These are phyloP conservation scores for Collybia sp. DNA, from an alignment of 768 basidiomycete genomes.

Conservation along the genomic window DNA sequence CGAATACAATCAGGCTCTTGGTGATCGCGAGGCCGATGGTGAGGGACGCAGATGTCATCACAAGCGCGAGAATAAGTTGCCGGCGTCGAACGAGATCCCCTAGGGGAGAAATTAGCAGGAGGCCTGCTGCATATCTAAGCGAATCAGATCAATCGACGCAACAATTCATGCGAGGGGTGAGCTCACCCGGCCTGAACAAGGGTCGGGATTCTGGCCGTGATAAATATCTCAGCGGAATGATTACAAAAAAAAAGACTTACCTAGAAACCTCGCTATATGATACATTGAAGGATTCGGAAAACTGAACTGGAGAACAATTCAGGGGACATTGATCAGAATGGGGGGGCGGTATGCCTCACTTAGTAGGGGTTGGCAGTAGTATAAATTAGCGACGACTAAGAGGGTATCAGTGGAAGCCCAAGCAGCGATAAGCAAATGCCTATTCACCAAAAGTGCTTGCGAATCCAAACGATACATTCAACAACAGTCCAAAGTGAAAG, in stretches of 20 bases:
- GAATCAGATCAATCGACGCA: too few relatives aligned
- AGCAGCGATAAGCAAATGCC: neutral
- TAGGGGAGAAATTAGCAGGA: slow-evolving; percentile 73
- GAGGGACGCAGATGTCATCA: slow-evolving; percentile 48
- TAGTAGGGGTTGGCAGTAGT: slow-evolving; percentile 79
- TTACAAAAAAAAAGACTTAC: slow-evolving; percentile 13
- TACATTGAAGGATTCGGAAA: slow-evolving; percentile 31
- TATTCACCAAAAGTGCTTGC: slow-evolving; percentile 51
- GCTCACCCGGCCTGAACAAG: slow-evolving; percentile 63
- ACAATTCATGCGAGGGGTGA: too few relatives aligned
- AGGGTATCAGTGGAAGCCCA: neutral
- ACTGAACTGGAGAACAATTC: slow-evolving; percentile 28
- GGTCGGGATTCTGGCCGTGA: slow-evolving; percentile 49
- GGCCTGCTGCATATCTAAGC: slow-evolving; percentile 62
- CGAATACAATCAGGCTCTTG: slow-evolving; percentile 51
- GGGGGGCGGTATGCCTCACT: slow-evolving; percentile 34
- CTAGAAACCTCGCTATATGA: slow-evolving; percentile 34
- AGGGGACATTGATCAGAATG: neutral
- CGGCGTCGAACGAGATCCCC: slow-evolving; percentile 81
- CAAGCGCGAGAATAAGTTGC: slow-evolving; percentile 58
- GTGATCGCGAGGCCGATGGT: slow-evolving; percentile 73
- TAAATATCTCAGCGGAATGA: neutral
- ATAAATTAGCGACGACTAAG: slow-evolving; percentile 67
- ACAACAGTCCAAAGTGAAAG: slow-evolving; percentile 44
- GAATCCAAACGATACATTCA: slow-evolving; percentile 58